phyloP scores from a whole-genome alignment of 305 asterid species.

The Plantago coronopus region DNA sequence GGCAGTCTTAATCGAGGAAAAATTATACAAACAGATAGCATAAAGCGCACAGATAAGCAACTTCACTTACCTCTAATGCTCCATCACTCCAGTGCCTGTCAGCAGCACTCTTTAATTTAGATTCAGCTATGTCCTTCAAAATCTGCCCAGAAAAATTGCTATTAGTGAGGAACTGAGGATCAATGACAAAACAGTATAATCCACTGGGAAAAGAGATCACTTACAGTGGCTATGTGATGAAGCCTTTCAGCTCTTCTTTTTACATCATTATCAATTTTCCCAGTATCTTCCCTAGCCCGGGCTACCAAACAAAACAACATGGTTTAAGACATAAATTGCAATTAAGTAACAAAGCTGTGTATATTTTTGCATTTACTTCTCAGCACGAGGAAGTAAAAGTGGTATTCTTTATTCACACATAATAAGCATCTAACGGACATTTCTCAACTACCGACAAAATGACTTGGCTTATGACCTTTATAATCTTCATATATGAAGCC shows the following conservation, averaged over 20 bases:
- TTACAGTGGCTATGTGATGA: conserved; percentile 72
- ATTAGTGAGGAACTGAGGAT: background rate
- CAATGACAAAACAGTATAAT: background rate
- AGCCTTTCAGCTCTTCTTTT: conserved; percentile 87
- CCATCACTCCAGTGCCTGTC: conserved; percentile 95
- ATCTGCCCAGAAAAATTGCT: conserved; percentile 40
- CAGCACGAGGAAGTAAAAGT: background rate
- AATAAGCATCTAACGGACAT: too few relatives aligned
- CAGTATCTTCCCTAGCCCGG: conserved; percentile 90
- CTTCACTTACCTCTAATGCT: conserved; percentile 70
- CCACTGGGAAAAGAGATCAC: conserved; percentile 26
- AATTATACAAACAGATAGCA: conserved; percentile 4
- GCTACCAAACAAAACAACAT: conserved; percentile 40
- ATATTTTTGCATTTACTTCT: conserved; percentile 7
- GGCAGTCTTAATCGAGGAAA: conserved; percentile 2
- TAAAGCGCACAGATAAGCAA: conserved; percentile 15
- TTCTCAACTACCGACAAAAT: background rate
- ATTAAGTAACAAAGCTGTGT: conserved; percentile 12
- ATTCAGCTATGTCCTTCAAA: conserved; percentile 66
- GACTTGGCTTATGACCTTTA: background rate
- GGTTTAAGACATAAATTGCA: conserved; percentile 16
- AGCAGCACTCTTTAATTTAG: conserved; percentile 74
- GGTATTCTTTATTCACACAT: background rate
- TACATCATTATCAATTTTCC: conserved; percentile 66
- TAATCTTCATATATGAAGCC: background rate